Conservation (phyloP, 176 grass and related monocot species). For the Oryza glaberrima region DNA sequence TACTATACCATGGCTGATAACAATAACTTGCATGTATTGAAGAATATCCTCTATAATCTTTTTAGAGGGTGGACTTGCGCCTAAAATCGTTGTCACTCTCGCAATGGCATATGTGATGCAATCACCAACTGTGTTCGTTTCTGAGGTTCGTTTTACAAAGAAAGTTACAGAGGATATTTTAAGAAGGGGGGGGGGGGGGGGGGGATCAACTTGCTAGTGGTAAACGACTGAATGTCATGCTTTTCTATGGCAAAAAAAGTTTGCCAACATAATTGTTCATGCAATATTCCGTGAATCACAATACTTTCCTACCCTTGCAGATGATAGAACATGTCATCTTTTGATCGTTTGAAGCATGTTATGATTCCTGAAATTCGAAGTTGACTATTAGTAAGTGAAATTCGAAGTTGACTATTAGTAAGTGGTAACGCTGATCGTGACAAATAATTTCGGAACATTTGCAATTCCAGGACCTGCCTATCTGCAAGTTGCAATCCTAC, state of each 20-base stretch:
- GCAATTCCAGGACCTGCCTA: neutral
- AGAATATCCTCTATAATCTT: neutral
- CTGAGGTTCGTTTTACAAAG: neutral
- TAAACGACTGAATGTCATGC: neutral
- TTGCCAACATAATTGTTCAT: neutral
- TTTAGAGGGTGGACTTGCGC: neutral
- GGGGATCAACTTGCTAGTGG: too few relatives aligned
- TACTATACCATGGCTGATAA: neutral
- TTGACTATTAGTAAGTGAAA: neutral
- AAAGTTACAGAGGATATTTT: neutral
- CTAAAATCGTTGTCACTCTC: neutral
- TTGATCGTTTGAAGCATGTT: neutral
- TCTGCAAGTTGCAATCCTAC: neutral
- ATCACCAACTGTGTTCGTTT: neutral
- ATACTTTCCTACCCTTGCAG: neutral
- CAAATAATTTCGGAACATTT: neutral
- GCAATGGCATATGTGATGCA: neutral
- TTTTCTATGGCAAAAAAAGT: neutral
- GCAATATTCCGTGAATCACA: neutral
- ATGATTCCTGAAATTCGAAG: neutral
- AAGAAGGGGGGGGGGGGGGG: too few relatives aligned
- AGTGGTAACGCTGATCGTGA: neutral
- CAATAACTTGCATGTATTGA: neutral
- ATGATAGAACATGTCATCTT: neutral
- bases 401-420: neutral